Base-by-base conservation (phyloP, 306 rosid genomes). In the Quercus aquifolioides region DNA sequence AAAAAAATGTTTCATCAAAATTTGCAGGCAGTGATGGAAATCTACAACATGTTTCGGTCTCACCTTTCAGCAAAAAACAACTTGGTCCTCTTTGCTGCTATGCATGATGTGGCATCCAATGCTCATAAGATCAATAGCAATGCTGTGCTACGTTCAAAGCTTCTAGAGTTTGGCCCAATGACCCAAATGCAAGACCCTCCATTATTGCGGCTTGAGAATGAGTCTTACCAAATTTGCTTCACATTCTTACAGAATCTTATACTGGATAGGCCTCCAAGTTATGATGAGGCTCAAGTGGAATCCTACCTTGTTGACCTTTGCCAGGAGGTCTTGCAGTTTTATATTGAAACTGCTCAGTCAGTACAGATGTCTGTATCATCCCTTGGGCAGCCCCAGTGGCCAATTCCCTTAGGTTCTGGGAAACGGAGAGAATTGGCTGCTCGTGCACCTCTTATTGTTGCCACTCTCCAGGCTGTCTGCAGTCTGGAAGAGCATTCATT, bases 131-230 rank as follows among this genome's bases (percentile, higher is more conserved):
- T 96, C 30, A 93, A 96, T 81, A 73, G 82, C 76, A 74, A 89
- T 68, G 58, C 74, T 70, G 28, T 78, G 20, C 69, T 93, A 72
- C 98, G 98, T 59, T 85, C 97, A 76, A 93, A 85, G 91, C 94
- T 96, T 72, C 98, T 85, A 82, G 99, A 96, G 82, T 90, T 91
- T 78, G 94, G 94, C 71, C 70, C 99, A 23, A 71, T 96, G 84
- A 90, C 97, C 58, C 98, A 96, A 87, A 96, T 96, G 98, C 99
- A 93, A 86, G 99, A 96, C 76, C 99, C 99, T 51, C 99, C 99
- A 12, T 80, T 96, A 68, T 83, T 96, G 75, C 99, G 99, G 23
- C 95, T 96, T 23, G 99, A 96, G 84, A 96, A 90, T 5, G 99
- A 93, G 72, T 87, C 99, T 1, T 96, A 90, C 87, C 98, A 96